Conservation (phyloP, 2,329 filamentous ascomycete species). For the Diplodia intermedia region DNA sequence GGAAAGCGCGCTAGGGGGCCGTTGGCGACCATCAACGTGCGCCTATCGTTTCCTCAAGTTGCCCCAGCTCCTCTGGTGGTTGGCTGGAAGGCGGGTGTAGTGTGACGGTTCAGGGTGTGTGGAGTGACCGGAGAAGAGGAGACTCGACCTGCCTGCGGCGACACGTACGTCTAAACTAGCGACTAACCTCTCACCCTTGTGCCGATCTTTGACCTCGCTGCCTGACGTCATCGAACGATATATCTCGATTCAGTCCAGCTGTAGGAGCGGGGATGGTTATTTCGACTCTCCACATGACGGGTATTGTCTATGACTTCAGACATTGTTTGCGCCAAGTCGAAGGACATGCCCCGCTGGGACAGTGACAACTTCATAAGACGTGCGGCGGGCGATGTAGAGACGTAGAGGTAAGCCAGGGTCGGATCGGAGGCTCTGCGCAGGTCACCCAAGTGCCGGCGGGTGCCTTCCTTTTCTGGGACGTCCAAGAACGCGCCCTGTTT, state of each 20-base stretch:
- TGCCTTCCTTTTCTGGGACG: not conserved
- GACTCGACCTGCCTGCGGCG: not conserved
- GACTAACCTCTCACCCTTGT: not conserved
- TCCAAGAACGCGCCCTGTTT: not conserved
- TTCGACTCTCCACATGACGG: no score
- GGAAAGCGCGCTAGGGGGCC: not conserved
- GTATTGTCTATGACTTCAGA: no score
- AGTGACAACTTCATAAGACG: no score
- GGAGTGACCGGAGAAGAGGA: constrained; percentile 6
- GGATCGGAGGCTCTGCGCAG: not conserved
- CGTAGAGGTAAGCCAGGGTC: no score
- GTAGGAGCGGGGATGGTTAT: not conserved
- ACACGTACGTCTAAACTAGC: not conserved
- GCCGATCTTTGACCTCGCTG: constrained; percentile 6
- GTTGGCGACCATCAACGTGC: not conserved
- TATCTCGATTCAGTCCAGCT: not conserved
- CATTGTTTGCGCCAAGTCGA: no score
- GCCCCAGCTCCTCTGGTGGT: not conserved
- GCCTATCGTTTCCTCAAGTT: constrained; percentile 2
- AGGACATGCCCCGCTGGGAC: no score
- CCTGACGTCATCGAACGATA: not conserved
- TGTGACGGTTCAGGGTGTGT: not conserved
- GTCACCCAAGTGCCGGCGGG: not conserved
- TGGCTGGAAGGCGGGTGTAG: not conserved
- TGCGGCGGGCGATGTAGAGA: no score